phyloP scores from a whole-genome alignment of 495 filamentous ascomycete genomes.

The Paragyromitra xinjiangensis region DNA sequence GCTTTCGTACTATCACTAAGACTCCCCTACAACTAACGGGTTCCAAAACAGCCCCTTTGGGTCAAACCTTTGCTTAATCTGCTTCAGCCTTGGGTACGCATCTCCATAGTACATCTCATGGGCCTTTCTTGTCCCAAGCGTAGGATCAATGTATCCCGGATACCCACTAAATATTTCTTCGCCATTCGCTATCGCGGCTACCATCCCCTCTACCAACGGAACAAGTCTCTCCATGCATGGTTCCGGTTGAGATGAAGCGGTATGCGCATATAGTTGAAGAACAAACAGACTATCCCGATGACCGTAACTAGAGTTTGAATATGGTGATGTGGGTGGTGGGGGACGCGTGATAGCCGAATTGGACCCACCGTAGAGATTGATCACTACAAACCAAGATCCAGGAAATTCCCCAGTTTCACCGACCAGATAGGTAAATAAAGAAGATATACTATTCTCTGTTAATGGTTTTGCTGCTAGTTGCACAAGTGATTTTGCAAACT shows the following conservation, averaged over 20 bases:
- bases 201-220: conserved; percentile 63
- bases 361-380: conserved; percentile 66
- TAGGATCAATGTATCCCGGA: conserved; percentile 76
- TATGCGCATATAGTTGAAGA: conserved; percentile 67
- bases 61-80: conserved; percentile 66
- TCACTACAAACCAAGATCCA: conserved; percentile 65
- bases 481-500: conserved; percentile 44
- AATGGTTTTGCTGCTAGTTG: conserved; percentile 26
- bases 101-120: conserved; percentile 69
- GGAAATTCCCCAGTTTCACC: conserved; percentile 1
- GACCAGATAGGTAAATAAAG: conserved; percentile 31
- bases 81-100: conserved; percentile 60
- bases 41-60: conserved; percentile 69
- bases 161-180: conserved; percentile 65
- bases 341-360: conserved; percentile 60
- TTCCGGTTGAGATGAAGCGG: conserved; percentile 52
- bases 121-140: conserved; percentile 61
- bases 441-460: conserved; percentile 1
- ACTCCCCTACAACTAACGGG: conserved; percentile 64
- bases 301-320: conserved; percentile 61
- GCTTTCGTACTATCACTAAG: conserved; percentile 1
- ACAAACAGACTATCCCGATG: conserved; percentile 68
- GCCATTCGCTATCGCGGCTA: conserved; percentile 51
- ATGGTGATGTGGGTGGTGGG: conserved; percentile 60
- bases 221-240: conserved; percentile 57